phyloP scores from a whole-genome alignment of 331 rosid species.

The Cucumis variabilis region DNA sequence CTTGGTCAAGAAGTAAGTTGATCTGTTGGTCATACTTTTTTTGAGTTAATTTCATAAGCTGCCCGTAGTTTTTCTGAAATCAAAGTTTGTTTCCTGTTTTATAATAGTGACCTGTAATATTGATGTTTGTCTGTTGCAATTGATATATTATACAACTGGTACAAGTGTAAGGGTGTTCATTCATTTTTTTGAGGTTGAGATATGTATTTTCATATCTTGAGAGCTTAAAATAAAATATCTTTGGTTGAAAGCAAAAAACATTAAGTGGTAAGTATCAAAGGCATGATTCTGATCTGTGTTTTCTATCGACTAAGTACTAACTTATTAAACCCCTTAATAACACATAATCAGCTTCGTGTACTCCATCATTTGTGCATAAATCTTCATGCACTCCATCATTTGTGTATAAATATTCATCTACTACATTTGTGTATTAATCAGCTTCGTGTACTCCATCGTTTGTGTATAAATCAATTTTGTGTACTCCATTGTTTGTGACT shows the following conservation, averaged over 20 bases:
- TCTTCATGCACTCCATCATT: too few relatives aligned
- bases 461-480: too few relatives aligned
- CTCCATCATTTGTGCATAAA: too few relatives aligned
- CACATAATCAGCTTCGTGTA: background rate
- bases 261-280: too few relatives aligned
- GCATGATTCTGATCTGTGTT: background rate
- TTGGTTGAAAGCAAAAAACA: background rate
- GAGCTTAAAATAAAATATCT: too few relatives aligned
- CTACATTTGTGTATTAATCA: too few relatives aligned
- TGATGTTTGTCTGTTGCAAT: background rate
- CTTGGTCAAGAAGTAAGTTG: conserved; percentile 88
- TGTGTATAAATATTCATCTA: too few relatives aligned
- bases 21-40: conserved; percentile 33
- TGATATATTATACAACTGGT: conserved; percentile 10
- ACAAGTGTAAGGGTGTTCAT: background rate
- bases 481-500: background rate
- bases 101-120: background rate
- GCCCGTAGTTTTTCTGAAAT: background rate
- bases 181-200: background rate
- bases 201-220: background rate
- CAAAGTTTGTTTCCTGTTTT: background rate
- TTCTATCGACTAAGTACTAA: too few relatives aligned
- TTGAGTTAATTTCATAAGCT: background rate
- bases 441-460: too few relatives aligned
- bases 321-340: background rate